Percentiles rank a stretch among this genome's conserved stretches.
Conservation (phyloP, 345 rosid species). For the Rubroshorea leprosula region DNA sequence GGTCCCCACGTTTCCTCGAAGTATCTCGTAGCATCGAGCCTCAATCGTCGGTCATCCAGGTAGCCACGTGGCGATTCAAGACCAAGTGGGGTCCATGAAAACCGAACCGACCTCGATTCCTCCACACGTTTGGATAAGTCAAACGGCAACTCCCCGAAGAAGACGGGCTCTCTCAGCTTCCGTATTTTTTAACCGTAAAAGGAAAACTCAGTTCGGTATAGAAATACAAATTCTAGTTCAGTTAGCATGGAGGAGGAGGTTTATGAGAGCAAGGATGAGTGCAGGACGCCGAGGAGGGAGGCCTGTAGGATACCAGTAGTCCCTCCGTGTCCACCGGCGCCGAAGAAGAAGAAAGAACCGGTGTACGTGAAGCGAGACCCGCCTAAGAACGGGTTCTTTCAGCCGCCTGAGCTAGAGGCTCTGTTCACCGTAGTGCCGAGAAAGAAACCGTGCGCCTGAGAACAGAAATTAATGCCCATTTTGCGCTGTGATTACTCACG, state of each 20-base stretch:
- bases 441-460: slow-evolving; percentile 26
- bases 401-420: slow-evolving; percentile 65
- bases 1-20: no score
- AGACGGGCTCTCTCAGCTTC: no score
- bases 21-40: no score
- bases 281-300: slow-evolving; percentile 49
- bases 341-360: slow-evolving; percentile 49
- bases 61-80: neutral
- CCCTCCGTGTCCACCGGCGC: slow-evolving; percentile 50
- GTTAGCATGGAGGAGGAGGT: no score
- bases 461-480: neutral
- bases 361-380: slow-evolving; percentile 19
- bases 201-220: no score
- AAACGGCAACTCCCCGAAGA: slow-evolving; percentile 23
- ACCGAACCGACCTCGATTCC: slow-evolving; percentile 17
- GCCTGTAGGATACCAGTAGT: slow-evolving; percentile 31
- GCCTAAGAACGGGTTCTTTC: slow-evolving; percentile 57
- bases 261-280: slow-evolving; percentile 29
- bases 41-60: neutral
- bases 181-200: no score
- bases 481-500: neutral
- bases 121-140: slow-evolving; percentile 24
- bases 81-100: slow-evolving; percentile 7
- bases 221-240: no score
- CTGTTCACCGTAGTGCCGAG: slow-evolving; percentile 32